Base-by-base conservation (phyloP, 352 stramenopile species). In the Aphanomyces astaci region DNA sequence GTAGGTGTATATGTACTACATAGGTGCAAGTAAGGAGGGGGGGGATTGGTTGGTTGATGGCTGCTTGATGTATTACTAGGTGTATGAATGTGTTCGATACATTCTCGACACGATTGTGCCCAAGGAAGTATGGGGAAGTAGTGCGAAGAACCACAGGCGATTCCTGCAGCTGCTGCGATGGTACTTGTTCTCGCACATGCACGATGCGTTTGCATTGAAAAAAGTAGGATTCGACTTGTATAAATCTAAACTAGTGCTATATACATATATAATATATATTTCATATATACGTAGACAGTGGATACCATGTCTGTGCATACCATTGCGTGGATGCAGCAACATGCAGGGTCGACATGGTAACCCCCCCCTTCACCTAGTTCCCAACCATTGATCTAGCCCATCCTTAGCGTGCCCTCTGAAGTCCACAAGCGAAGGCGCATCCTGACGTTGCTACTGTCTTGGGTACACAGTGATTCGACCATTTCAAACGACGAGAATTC, bases 71-170 rank as follows among this genome's bases (percentile, higher is more conserved):
- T 53, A 3, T 25, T 2, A 33, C 32, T 51, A 65, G 56, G 56
- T 65, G 7, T 32, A 39, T 28, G 36, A 53, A 27, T 62, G 84
- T 3, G 56, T 88, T 15, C 75, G 81, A 11, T 85, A 86, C 25
- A 45, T 89, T n/a, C 15, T 88, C 17, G 69, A 75, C 43, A 19
- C 24, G 5, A 71, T 90, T 33, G 55, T 92, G 30, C 84, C 84
- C 9, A 89, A 88, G 63, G 71, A 76, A 24, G 2, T 90, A 1
- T 90, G 82, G 81, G 82, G 78, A 11, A 63, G 24, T n/a, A n/a
- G n/a, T 19, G 52, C 25, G 9, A 46, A 57, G 24, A 53, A 63
- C 15, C 46, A 45, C 30, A 53, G 36, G 24, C 4, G 17, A 17
- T 32, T 52, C 81, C 75, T 83, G 71, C 54, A 73, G 65, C 3